Evolutionary conservation across 495 filamentous ascomycete species (phyloP).

Genomic region (Xylaria venustula): DNA sequence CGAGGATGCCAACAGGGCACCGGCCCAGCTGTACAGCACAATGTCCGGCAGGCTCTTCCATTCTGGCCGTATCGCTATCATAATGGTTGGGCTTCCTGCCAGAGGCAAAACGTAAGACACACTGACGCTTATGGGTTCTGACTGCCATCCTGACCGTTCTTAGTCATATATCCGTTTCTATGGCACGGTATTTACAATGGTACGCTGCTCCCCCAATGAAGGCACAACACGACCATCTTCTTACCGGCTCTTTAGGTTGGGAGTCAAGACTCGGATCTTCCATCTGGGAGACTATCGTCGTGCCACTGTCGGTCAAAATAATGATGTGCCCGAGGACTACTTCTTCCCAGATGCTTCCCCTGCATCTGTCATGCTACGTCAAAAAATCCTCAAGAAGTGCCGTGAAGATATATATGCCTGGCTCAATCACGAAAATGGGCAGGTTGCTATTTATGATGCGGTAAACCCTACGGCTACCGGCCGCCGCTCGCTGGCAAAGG

Average conservation of each 20-base stretch:
- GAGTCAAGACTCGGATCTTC: constrained; percentile 96
- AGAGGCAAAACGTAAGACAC: constrained; percentile 86
- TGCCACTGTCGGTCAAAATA: constrained; percentile 79
- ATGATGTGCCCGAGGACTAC: constrained; percentile 93
- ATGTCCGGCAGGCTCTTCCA: constrained; percentile 97
- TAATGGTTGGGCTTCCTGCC: constrained; percentile 92
- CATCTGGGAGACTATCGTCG: constrained; percentile 96
- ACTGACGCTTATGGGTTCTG: background rate
- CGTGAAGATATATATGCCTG: constrained; percentile 96
- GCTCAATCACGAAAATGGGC: constrained; percentile 93
- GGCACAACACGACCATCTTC: background rate
- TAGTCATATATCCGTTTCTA: constrained; percentile 91
- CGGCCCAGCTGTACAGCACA: constrained; percentile 96
- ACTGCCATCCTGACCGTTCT: constrained; percentile 22
- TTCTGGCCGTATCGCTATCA: constrained; percentile 93
- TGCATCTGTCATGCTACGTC: constrained; percentile 79
- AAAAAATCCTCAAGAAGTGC: constrained; percentile 97
- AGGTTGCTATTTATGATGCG: constrained; percentile 98
- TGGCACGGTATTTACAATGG: constrained; percentile 94
- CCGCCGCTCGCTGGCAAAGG: constrained; percentile 84
- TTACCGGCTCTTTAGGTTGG: constrained; percentile 60
- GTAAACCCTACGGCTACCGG: constrained; percentile 89
- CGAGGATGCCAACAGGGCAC: constrained; percentile 80
- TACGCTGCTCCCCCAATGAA: constrained; percentile 30
- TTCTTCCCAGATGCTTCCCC: constrained; percentile 95